A percentile compares a stretch with the other conserved stretches of the same genome.
These are phyloP conservation scores for Cercospora janseana DNA, from an alignment of 2,329 filamentous ascomycete genomes.

Conservation along the genomic window DNA sequence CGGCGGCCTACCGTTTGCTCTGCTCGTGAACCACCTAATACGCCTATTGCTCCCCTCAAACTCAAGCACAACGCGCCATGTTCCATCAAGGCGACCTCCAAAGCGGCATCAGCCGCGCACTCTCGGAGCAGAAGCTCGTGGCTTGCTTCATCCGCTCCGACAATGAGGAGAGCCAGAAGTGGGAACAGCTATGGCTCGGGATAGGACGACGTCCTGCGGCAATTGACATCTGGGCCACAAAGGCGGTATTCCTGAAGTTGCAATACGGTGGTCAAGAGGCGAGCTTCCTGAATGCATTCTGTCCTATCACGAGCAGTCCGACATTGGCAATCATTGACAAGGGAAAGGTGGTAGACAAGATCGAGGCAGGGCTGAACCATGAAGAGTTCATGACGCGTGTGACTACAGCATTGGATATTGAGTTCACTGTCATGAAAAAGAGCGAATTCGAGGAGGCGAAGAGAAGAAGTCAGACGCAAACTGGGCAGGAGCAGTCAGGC, in stretches of 20 bases:
- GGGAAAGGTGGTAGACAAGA: slow-evolving; percentile 73
- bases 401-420: slow-evolving; percentile 42
- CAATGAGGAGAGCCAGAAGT: slow-evolving; percentile 59
- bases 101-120: slow-evolving; percentile 72
- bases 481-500: background rate
- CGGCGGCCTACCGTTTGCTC: background rate
- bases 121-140: slow-evolving; percentile 73
- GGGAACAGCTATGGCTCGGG: slow-evolving; percentile 38
- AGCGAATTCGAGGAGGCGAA: slow-evolving; percentile 14
- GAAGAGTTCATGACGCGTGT: slow-evolving; percentile 62
- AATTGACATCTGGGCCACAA: slow-evolving; percentile 53
- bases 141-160: slow-evolving; percentile 77
- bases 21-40: background rate
- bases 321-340: slow-evolving; percentile 74
- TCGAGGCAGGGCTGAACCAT: slow-evolving; percentile 63
- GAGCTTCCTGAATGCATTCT: slow-evolving; percentile 76
- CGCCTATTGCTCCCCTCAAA: background rate
- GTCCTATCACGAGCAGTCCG: slow-evolving; percentile 74
- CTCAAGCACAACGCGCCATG: slow-evolving; percentile 51
- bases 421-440: slow-evolving; percentile 18
- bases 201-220: slow-evolving; percentile 13
- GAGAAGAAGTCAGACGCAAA: slow-evolving; percentile 11
- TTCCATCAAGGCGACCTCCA: slow-evolving; percentile 81
- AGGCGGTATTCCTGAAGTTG: slow-evolving; percentile 69
- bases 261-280: slow-evolving; percentile 74